A percentile compares a stretch with the other conserved stretches of the same genome.
Conservation (phyloP, 805 yeast genomes). For the Starmerella davenportii region DNA sequence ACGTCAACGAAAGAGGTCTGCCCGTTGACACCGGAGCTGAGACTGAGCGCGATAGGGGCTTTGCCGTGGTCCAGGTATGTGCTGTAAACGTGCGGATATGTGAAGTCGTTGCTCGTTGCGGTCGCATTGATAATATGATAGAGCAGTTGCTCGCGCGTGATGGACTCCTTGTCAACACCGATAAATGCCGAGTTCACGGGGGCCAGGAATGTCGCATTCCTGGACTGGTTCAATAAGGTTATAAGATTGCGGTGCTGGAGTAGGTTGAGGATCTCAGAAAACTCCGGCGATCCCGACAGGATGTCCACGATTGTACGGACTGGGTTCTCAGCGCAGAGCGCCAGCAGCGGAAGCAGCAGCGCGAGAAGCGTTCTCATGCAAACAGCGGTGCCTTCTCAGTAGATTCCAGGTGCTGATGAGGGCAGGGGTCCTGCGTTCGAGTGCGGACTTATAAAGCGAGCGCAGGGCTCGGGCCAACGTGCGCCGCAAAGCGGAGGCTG, state of each 20-base stretch:
- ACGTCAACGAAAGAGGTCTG: slow-evolving; percentile 12
- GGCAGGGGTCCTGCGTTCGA: neutral
- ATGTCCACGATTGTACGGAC: slow-evolving; percentile 36
- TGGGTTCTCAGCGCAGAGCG: slow-evolving; percentile 5
- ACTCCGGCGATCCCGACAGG: slow-evolving; percentile 48
- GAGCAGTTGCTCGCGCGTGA: slow-evolving; percentile 15
- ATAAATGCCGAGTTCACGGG: slow-evolving; percentile 66
- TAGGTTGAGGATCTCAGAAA: slow-evolving; percentile 40
- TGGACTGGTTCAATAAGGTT: slow-evolving; percentile 39
- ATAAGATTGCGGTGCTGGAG: slow-evolving; percentile 47
- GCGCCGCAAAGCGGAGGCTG: too few species aligned
- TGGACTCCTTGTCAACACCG: slow-evolving; percentile 8
- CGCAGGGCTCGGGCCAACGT: too few species aligned
- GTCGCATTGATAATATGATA: slow-evolving; percentile 22
- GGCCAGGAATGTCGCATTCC: slow-evolving; percentile 55
- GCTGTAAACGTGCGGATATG: slow-evolving; percentile 3
- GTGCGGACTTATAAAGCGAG: too few species aligned
- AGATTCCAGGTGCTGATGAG: neutral
- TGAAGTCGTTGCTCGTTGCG: slow-evolving; percentile 6
- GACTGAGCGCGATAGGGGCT: slow-evolving; percentile 9
- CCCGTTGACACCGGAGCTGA: slow-evolving; percentile 12
- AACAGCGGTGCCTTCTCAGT: neutral
- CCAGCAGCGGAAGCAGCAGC: neutral
- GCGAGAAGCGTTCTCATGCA: neutral
- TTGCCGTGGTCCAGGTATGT: slow-evolving; percentile 12